A percentile compares a stretch with the other conserved stretches of the same genome.
Evolutionary conservation across 2,329 filamentous ascomycete genomes (phyloP).

Genomic region (Ilyonectria mors-panacis): DNA sequence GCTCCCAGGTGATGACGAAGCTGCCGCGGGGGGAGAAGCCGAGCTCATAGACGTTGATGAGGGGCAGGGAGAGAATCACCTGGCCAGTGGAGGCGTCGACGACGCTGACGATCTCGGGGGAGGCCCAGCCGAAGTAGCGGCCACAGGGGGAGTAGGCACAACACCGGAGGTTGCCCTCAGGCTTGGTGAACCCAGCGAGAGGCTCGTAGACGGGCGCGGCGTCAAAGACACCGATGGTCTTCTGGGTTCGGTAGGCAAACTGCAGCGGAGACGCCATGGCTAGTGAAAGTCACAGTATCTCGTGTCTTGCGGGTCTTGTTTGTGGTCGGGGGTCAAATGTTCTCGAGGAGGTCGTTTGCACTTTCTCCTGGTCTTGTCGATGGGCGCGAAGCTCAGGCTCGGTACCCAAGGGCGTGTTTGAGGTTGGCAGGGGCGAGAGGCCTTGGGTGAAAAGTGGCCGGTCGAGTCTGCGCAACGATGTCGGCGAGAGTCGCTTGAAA

Average conservation of each 20-base stretch:
- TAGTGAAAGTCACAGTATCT: conserved; percentile 86
- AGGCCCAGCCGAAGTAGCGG: conserved; percentile 96
- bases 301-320: conserved; percentile 47
- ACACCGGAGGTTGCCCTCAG: conserved; percentile 94
- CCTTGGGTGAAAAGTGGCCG: conserved; percentile 5
- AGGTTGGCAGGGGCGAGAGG: conserved; percentile 15
- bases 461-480: conserved; percentile 20
- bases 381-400: conserved; percentile 19
- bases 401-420: conserved; percentile 5
- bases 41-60: conserved; percentile 91
- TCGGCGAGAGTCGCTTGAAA: conserved; percentile 24
- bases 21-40: conserved; percentile 94
- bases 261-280: conserved; percentile 95
- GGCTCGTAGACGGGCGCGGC: conserved; percentile 89
- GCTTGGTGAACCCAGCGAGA: conserved; percentile 86
- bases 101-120: conserved; percentile 87
- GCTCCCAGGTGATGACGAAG: conserved; percentile 97
- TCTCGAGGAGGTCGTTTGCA: conserved; percentile 37
- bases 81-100: conserved; percentile 85
- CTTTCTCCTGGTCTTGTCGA: conserved; percentile 36
- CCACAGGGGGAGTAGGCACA: conserved; percentile 96
- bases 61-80: conserved; percentile 80
- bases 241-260: conserved; percentile 97
- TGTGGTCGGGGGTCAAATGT: conserved; percentile 48
- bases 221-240: conserved; percentile 95